Base-by-base conservation (phyloP, 352 stramenopile genomes). In the Albugo candida region DNA sequence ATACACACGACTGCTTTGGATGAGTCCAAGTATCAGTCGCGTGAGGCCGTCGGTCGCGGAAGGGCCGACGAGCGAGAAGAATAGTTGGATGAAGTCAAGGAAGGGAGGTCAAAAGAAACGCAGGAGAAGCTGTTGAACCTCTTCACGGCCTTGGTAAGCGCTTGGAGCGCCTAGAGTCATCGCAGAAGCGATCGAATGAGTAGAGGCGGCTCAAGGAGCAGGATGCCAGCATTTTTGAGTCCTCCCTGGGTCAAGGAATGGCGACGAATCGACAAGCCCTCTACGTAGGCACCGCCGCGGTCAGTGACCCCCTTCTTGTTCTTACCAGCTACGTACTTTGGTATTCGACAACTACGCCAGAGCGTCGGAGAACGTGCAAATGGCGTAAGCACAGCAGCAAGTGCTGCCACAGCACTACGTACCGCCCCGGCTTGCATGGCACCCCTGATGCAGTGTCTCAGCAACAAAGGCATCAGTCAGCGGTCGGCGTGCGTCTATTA, bases 401-500 rank as follows among this genome's bases (percentile, higher is more conserved):
- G 38, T 14, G 36, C 36, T 14, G 14, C 36, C 16, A 14, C 36
- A 41, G 16, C 36, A 41, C 14, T 16, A 14, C 36, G n/a, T n/a
- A n/a, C n/a, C 14, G 16, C 36, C 36, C 14, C 14, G 36, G 14
- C 14, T 16, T 14, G 16, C 14, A 41, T n/a, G n/a, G n/a, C n/a
- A n/a, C n/a, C n/a, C n/a, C n/a, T n/a, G n/a, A n/a, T n/a, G n/a
- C n/a, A n/a, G n/a, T n/a, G n/a, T n/a, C n/a, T n/a, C n/a, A n/a
- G n/a, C n/a, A n/a, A n/a, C n/a, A n/a, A n/a, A n/a, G n/a, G n/a
- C n/a, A n/a, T n/a, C 17, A 63, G 16, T 44, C 17, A 1, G 56
- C 59, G 35, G 34, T 63, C 0, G 21, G 0, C 0, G 54, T 57
- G 8, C 36, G 36, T 0, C 34, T 20, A 2, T 60, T 59, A n/a